phyloP scores from a whole-genome alignment of 306 rosid species.

The Cucumis melo region DNA sequence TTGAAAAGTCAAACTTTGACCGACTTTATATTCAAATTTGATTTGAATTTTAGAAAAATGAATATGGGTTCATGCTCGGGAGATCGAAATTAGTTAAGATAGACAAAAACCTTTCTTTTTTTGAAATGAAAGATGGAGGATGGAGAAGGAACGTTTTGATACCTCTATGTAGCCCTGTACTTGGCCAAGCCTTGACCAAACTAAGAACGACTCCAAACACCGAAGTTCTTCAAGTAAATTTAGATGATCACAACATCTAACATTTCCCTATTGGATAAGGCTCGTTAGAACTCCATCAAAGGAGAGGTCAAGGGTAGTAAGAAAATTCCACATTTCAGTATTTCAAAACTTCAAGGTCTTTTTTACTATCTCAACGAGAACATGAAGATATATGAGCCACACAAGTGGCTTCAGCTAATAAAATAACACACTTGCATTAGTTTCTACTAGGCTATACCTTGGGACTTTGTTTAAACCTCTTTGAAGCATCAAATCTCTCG shows the following conservation, averaged over 20 bases:
- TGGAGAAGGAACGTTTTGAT: not conserved
- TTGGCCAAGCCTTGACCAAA: no score
- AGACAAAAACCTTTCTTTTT: no score
- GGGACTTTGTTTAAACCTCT: constrained; percentile 53
- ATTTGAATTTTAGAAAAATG: no score
- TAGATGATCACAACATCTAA: not conserved
- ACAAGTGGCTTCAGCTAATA: not conserved
- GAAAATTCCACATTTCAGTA: not conserved
- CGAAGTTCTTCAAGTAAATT: no score
- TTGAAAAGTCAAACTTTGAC: no score
- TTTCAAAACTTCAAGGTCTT: not conserved
- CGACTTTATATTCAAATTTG: no score
- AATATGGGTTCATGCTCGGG: no score
- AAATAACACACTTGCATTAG: not conserved
- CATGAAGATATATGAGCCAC: not conserved
- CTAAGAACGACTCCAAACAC: not conserved
- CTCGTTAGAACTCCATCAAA: not conserved
- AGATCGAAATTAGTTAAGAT: no score
- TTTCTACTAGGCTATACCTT: constrained; percentile 47
- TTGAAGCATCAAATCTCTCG: constrained; percentile 50
- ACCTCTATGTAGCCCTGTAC: not conserved
- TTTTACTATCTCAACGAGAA: not conserved
- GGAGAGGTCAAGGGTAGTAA: not conserved
- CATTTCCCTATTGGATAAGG: not conserved
- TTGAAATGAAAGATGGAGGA: not conserved